These are phyloP conservation scores for Apiospora kogelbergensis DNA, from an alignment of 2,329 filamentous ascomycete species.

Conservation along the genomic window DNA sequence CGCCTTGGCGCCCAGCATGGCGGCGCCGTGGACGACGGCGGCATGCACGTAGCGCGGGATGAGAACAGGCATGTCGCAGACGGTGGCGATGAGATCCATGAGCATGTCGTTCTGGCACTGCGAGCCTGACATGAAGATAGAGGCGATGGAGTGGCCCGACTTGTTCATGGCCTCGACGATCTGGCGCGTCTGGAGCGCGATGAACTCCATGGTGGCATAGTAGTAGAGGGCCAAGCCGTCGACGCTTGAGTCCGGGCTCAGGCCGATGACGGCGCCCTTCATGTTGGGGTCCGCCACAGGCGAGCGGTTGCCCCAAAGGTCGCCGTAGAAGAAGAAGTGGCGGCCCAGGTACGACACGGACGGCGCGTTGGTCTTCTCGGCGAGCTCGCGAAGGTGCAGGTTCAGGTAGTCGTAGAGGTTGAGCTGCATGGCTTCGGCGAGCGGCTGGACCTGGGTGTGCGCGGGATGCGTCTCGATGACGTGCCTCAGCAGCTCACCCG, in stretches of 20 bases:
- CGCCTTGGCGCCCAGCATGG: conserved; percentile 98
- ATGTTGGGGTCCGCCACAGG: conserved; percentile 91
- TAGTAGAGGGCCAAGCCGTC: conserved; percentile 90
- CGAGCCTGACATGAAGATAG: conserved; percentile 98
- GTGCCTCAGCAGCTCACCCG: conserved; percentile 90
- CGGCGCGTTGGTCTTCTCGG: conserved; percentile 67
- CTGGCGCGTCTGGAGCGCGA: conserved; percentile 93
- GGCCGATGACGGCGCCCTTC: conserved; percentile 84
- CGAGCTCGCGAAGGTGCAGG: conserved; percentile 72
- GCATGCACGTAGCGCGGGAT: conserved; percentile 94
- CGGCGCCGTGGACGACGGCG: conserved; percentile 95
- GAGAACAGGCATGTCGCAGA: conserved; percentile 87
- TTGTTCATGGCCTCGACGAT: conserved; percentile 94
- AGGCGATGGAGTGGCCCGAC: conserved; percentile 81
- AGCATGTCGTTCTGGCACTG: conserved; percentile 95
- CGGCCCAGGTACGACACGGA: conserved; percentile 82
- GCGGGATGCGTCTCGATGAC: conserved; percentile 94
- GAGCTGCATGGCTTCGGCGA: conserved; percentile 77
- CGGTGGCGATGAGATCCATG: conserved; percentile 87
- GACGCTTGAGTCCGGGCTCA: conserved; percentile 82
- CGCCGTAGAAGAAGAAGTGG: conserved; percentile 98
- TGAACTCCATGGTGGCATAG: conserved; percentile 97
- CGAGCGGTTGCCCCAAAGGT: conserved; percentile 94
- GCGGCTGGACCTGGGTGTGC: conserved; percentile 74
- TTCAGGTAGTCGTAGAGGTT: conserved; percentile 98